Conservation (phyloP, 805 yeast genomes). For the Lipomyces orientalis region DNA sequence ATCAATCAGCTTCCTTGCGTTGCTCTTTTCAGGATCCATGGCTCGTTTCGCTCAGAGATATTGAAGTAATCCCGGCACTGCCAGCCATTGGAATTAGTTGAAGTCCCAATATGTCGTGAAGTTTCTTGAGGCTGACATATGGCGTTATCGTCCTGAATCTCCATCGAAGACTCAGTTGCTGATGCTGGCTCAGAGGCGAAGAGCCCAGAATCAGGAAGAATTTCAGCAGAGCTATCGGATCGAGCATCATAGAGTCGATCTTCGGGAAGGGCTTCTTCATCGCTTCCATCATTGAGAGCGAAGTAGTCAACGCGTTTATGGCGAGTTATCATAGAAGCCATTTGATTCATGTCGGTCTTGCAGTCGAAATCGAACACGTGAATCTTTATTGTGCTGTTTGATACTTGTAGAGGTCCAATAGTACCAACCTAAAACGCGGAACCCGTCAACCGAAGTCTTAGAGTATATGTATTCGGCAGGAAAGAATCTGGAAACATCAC, state of each 20-base stretch:
- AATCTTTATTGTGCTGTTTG: too few species aligned
- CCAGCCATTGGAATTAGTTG: constrained; percentile 3
- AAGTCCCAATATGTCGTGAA: background rate
- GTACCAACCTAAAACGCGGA: too few species aligned
- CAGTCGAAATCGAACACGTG: too few species aligned
- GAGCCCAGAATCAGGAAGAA: background rate
- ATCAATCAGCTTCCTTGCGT: constrained; percentile 4
- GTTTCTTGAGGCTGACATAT: background rate
- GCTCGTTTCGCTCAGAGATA: background rate
- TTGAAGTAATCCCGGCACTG: constrained; percentile 2
- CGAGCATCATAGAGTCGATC: background rate
- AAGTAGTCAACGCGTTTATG: background rate
- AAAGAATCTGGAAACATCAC: too few species aligned
- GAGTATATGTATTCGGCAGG: too few species aligned
- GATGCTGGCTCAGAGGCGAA: background rate
- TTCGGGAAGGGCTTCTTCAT: constrained; percentile 1
- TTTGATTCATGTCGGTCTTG: too few species aligned
- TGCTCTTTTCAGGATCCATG: constrained; percentile 3
- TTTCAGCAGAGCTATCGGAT: background rate
- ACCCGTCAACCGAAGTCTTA: too few species aligned
- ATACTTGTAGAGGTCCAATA: too few species aligned
- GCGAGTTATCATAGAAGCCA: background rate
- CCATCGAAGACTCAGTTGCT: background rate
- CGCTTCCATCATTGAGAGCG: background rate
- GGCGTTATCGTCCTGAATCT: background rate